Evolutionary conservation across 2,329 filamentous ascomycete genomes (phyloP).

Genomic region (Claviceps sp.): DNA sequence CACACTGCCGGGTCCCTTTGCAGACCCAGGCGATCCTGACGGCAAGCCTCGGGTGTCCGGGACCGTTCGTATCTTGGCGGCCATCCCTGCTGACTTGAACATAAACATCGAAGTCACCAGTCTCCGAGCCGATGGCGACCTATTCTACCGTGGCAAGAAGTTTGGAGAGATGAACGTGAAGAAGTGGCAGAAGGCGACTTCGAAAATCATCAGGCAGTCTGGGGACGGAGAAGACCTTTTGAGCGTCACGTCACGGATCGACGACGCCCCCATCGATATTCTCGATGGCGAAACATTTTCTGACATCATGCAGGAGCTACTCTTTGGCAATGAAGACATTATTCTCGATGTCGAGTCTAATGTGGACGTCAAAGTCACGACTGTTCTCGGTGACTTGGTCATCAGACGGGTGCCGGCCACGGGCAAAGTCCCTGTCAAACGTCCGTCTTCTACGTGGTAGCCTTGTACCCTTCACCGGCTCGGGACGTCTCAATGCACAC

Average conservation of each 20-base stretch:
- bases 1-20: constrained; percentile 65
- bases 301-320: constrained; percentile 64
- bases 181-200: constrained; percentile 76
- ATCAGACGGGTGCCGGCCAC: constrained; percentile 75
- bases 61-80: constrained; percentile 65
- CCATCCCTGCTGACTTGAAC: constrained; percentile 73
- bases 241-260: constrained; percentile 61
- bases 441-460: constrained; percentile 50
- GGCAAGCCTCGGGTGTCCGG: constrained; percentile 71
- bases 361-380: constrained; percentile 73
- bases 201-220: constrained; percentile 47
- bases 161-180: constrained; percentile 68
- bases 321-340: constrained; percentile 62
- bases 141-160: constrained; percentile 64
- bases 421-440: constrained; percentile 81
- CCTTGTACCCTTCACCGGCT: constrained; percentile 5
- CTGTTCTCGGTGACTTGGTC: constrained; percentile 66
- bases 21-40: constrained; percentile 59
- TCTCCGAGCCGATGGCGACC: constrained; percentile 64
- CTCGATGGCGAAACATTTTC: constrained; percentile 68
- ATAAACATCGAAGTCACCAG: constrained; percentile 66
- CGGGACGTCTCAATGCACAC: constrained; percentile 12
- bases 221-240: constrained; percentile 49
- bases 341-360: constrained; percentile 60
- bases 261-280: constrained; percentile 69